Conservation (phyloP, 768 basidiomycete genomes). For the Trametes meyenii region DNA sequence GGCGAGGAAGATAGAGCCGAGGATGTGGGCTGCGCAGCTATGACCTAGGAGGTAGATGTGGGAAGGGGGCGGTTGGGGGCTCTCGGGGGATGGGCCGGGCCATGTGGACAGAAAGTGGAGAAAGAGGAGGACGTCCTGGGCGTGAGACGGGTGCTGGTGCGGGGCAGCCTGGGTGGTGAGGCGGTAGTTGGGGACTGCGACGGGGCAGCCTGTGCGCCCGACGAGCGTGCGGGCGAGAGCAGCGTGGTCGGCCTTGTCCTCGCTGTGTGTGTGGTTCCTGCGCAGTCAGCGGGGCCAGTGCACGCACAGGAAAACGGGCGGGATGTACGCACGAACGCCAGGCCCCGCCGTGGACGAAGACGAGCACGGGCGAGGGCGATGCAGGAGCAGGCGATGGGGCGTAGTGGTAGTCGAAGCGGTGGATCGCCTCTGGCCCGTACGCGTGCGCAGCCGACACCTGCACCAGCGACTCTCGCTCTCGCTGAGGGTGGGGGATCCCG, state of each 20-base stretch:
- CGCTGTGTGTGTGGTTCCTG: slow-evolving; percentile 48
- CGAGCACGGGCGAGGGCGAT: slow-evolving; percentile 48
- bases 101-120: slow-evolving; percentile 59
- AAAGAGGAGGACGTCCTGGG: slow-evolving; percentile 63
- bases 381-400: slow-evolving; percentile 28
- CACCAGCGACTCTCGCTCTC: too few relatives aligned
- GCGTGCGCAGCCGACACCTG: slow-evolving; percentile 3
- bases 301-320: slow-evolving; percentile 3
- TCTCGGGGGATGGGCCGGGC: slow-evolving; percentile 38
- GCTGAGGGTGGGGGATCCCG: too few relatives aligned
- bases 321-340: slow-evolving; percentile 66
- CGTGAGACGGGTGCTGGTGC: slow-evolving; percentile 71
- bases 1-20: slow-evolving; percentile 68
- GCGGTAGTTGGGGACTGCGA: slow-evolving; percentile 79
- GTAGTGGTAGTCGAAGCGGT: slow-evolving; percentile 63
- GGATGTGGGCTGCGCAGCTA: slow-evolving; percentile 83
- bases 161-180: slow-evolving; percentile 51
- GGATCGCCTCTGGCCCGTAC: slow-evolving; percentile 37
- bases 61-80: slow-evolving; percentile 41
- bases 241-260: slow-evolving; percentile 68
- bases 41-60: slow-evolving; percentile 70
- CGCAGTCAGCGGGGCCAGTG: slow-evolving; percentile 12
- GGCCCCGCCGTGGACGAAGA: slow-evolving; percentile 84
- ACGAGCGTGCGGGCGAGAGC: slow-evolving; percentile 57
- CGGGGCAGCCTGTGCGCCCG: slow-evolving; percentile 50